Base-by-base conservation (phyloP, 768 basidiomycete species). In the Obba rivulosa region DNA sequence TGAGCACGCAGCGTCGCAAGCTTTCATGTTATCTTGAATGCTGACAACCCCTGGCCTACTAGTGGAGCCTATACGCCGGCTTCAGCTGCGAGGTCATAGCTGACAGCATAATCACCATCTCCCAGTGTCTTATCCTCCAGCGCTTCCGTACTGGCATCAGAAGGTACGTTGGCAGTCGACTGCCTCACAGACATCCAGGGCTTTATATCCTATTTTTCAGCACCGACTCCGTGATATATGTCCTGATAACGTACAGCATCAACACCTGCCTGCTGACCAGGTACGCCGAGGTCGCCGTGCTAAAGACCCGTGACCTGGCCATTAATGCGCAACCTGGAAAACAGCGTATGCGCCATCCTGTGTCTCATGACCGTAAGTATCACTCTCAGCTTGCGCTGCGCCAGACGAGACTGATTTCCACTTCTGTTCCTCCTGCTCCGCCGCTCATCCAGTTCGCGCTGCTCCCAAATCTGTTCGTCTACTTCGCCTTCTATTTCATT, bases 41-140 rank as follows among this genome's bases (percentile, higher is more conserved):
- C 36, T 49, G 8, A 23, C 10, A 18, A 42, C 7, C n/a, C 24
- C 18, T 18, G 20, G 7, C 9, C 3, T 14, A 37, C 22, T 24
- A 52, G 52, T 57, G 56, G 56, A 53, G 56, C 34, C 45, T 57
- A 16, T 57, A 57, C 43, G 46, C 49, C n/a, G 56, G 52, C 8
- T 50, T 57, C n/a, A 21, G 21, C 17, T 43, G 40, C 17, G 56
- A 57, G 41, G 56, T 46, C 18, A 40, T 39, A 20, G 48, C 42
- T 11, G 56, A 52, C 45, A 20, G 39, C 14, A 40, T 54, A 36
- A 51, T 54, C 42, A 48, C 56, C 9, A 34, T 48, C 25, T 38
- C 56, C 0, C 56, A 54, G 31, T 54, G 49, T 41, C 8, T 54
- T 7, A 37, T 54, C 5, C 45, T 57, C 22, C 37, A 37, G 8